These are phyloP conservation scores for Rubus parviflorus DNA, from an alignment of 306 rosid genomes.

Conservation along the genomic window DNA sequence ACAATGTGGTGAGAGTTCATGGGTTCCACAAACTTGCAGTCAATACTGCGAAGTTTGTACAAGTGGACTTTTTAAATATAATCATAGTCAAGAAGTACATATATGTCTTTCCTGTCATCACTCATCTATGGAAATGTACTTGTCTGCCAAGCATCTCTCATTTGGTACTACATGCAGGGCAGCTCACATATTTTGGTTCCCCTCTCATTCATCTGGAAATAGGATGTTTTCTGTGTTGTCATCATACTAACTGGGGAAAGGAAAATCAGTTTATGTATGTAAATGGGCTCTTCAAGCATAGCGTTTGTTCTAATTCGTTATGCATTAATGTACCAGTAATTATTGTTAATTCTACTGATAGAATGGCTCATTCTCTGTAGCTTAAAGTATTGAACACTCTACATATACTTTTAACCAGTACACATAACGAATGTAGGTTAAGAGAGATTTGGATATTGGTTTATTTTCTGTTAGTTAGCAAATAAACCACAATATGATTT, in stretches of 20 bases:
- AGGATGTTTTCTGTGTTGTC: not conserved
- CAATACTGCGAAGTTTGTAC: not conserved
- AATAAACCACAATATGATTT: not conserved
- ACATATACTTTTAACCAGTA: not conserved
- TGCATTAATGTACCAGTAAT: constrained; percentile 8
- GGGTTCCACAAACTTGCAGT: not conserved
- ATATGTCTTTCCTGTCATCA: not conserved
- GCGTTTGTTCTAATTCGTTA: not conserved
- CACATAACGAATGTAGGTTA: not conserved
- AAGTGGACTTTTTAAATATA: not conserved
- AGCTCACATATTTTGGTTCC: not conserved
- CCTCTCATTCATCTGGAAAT: not conserved
- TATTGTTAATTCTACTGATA: not conserved
- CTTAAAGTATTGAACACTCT: not conserved
- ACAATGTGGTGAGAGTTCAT: not conserved
- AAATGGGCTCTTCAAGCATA: not conserved
- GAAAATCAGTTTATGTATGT: not conserved
- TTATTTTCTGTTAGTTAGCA: not conserved
- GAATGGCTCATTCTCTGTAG: constrained; percentile 3
- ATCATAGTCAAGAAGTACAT: not conserved
- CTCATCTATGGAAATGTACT: not conserved
- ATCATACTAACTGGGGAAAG: not conserved
- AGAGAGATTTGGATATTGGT: constrained; percentile 3
- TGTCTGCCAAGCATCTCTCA: not conserved
- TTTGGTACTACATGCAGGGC: not conserved